Evolutionary conservation across 345 rosid genomes (phyloP), one percentile per base, ranked within the genome.

Genomic region (Gossypium bickii): DNA sequence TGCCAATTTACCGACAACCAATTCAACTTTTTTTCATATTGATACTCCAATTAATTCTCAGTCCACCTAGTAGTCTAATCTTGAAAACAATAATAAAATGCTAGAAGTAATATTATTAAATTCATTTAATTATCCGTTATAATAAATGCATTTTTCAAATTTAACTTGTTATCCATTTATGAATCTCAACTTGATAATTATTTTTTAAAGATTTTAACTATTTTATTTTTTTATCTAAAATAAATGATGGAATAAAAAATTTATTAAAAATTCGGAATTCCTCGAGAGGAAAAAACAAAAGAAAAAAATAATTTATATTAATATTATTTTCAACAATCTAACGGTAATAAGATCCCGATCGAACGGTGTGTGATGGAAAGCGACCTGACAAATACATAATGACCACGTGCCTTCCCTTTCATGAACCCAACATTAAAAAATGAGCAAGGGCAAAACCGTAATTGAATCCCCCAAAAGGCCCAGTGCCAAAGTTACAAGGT

Each of bases 401-500:
- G 11, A 52, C 80, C 82, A 81, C 82, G 63, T 58, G 63, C 16
- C 34, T 24, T 24, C 29, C 38, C 63, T 24, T 58, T 55, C 10
- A 29, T 2, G 68, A 16, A 15, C 44, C 76, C 24, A n/a, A 63
- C 71, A 56, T 79, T 55, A 79, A 75, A 73, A 79, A 38, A 20
- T 2, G 16, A 5, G 18, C 0, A 73, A 59, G 84, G 87, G 84
- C 45, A 83, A 75, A 80, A 38, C 3, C 0, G 86, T 75, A 60
- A 76, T 67, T 77, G 44, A 49, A 0, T 11, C 12, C 24, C 2
- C 12, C 47, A 61, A 61, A 34, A 0, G 6, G 59, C 59, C 7
- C 9, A 0, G 24, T 2, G 12, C 44, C 66, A 11, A 22, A 2
- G 60, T 34, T 34, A 34, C 5, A 34, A 34, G 41, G 41, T 34